Evolutionary conservation across 345 rosid species (phyloP).

Genomic region (Eucalyptus tenuipes): DNA sequence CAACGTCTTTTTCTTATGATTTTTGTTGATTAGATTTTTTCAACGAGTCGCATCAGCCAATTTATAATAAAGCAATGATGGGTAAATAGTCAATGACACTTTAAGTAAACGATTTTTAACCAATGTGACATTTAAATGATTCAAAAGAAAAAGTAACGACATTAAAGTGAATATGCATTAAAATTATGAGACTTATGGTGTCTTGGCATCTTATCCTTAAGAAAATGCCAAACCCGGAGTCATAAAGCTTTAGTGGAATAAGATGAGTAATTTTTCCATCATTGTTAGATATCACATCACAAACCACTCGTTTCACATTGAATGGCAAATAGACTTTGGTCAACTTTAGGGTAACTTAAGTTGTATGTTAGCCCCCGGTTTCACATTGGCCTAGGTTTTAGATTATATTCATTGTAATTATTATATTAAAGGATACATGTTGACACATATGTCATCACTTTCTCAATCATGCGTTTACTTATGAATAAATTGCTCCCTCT

Average conservation of each 20-base stretch:
- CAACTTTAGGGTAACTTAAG: neutral
- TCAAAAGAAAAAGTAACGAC: neutral
- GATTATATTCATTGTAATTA: neutral
- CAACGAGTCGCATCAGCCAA: accelerated
- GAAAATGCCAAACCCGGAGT: neutral
- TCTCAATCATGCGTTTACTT: neutral
- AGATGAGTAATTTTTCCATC: neutral
- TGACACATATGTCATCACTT: neutral
- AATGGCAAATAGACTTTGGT: neutral
- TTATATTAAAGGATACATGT: neutral
- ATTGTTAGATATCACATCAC: neutral
- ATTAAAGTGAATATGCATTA: neutral
- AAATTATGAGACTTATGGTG: neutral
- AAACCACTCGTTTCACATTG: neutral
- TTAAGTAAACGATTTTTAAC: neutral
- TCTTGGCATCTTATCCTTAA: neutral
- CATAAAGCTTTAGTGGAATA: neutral
- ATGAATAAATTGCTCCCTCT: neutral
- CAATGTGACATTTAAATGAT: neutral
- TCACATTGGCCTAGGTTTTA: neutral
- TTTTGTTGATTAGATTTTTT: neutral
- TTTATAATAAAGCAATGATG: neutral
- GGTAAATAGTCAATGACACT: neutral
- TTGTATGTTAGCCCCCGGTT: neutral
- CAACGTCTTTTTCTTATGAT: neutral